These are phyloP conservation scores for Ophiostoma australiae DNA, from an alignment of 2,329 filamentous ascomycete species.

Conservation along the genomic window DNA sequence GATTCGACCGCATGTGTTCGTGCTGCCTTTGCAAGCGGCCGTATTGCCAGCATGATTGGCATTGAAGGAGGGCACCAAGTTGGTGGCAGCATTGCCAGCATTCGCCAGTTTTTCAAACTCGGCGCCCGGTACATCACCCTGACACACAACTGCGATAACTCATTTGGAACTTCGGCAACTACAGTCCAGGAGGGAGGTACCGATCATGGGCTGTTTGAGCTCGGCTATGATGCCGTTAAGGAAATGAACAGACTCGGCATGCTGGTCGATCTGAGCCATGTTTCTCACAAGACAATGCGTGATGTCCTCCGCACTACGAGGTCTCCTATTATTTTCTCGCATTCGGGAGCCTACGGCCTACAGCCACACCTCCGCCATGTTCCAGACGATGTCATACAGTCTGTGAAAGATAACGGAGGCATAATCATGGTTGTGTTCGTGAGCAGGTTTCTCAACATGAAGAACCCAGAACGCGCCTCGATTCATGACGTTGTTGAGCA, in stretches of 20 bases:
- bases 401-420: not conserved
- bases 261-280: conserved; percentile 7
- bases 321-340: not conserved
- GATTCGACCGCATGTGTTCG: too few species aligned
- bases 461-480: not conserved
- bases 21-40: too few species aligned
- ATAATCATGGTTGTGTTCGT: not conserved
- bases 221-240: not conserved
- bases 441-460: not conserved
- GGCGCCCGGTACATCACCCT: not conserved
- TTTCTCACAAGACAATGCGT: conserved; percentile 7
- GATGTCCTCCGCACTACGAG: not conserved
- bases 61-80: too few species aligned
- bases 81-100: conserved; percentile 27
- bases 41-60: too few species aligned
- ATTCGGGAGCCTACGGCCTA: not conserved
- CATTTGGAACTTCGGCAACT: not conserved
- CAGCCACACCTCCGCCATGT: not conserved
- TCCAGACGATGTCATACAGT: not conserved
- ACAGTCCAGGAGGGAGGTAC: not conserved
- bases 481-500: conserved; percentile 5
- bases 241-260: conserved; percentile 3
- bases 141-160: conserved; percentile 1
- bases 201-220: not conserved
- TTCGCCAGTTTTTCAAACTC: conserved; percentile 26